Conservation (phyloP, 352 stramenopile genomes). For the Halophytophthora polymorphica region DNA sequence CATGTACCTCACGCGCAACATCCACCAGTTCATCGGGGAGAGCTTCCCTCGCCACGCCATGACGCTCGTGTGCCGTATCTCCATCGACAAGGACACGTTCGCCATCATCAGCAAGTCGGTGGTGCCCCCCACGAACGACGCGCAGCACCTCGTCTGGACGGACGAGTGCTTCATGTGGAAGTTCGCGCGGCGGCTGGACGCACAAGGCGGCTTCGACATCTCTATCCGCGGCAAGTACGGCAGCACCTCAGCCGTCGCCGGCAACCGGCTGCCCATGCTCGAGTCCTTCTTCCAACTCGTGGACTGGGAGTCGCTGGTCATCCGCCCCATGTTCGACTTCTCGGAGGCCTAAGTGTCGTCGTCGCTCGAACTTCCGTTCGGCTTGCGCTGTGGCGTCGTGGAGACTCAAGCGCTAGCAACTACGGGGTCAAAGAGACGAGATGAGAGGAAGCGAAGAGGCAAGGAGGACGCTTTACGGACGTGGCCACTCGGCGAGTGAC, state of each 20-base stretch:
- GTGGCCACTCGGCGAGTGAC: too few relatives aligned
- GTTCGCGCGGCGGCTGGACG: constrained; percentile 53
- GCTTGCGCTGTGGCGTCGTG: too few relatives aligned
- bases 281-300: constrained; percentile 85
- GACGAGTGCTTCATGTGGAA: constrained; percentile 88
- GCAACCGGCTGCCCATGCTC: constrained; percentile 81
- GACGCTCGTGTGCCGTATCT: constrained; percentile 79
- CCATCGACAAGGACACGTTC: constrained; percentile 79
- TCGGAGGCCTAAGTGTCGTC: constrained; percentile 18
- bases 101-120: constrained; percentile 83
- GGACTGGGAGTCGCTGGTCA: constrained; percentile 82
- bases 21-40: constrained; percentile 86
- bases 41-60: constrained; percentile 83
- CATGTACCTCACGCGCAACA: constrained; percentile 84
- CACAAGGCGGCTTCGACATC: constrained; percentile 64
- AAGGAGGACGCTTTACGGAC: too few relatives aligned
- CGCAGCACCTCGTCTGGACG: constrained; percentile 85
- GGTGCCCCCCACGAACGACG: constrained; percentile 71
- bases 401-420: too few relatives aligned
- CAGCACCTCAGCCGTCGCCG: constrained; percentile 75
- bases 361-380: too few relatives aligned
- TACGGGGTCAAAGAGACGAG: too few relatives aligned
- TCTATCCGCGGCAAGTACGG: constrained; percentile 80
- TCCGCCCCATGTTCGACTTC: constrained; percentile 80
- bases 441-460: too few relatives aligned